Conservation (phyloP, 2,329 filamentous ascomycete genomes). For the Penicillium sp. region DNA sequence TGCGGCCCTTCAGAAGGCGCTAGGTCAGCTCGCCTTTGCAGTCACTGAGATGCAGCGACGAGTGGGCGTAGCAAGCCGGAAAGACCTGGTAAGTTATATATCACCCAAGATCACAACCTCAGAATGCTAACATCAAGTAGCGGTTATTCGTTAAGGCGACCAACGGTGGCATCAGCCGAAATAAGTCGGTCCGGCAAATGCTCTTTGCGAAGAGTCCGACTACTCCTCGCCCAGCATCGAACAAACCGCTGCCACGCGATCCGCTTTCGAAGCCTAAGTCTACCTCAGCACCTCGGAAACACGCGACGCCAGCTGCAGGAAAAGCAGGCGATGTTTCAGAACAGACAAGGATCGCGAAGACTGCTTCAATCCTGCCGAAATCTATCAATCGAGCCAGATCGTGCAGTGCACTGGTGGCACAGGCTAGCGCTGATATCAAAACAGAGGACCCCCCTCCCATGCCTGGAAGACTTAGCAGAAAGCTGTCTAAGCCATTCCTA, state of each 20-base stretch:
- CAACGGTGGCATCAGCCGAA: slow-evolving; percentile 12
- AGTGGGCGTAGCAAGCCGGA: slow-evolving; percentile 80
- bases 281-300: not conserved
- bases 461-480: slow-evolving; percentile 26
- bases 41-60: slow-evolving; percentile 85
- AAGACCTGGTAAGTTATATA: slow-evolving; percentile 65
- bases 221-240: slow-evolving; percentile 12
- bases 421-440: slow-evolving; percentile 10
- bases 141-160: slow-evolving; percentile 24
- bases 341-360: slow-evolving; percentile 20
- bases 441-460: slow-evolving; percentile 15
- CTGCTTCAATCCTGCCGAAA: slow-evolving; percentile 15
- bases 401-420: slow-evolving; percentile 24
- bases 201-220: slow-evolving; percentile 27
- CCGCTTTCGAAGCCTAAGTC: slow-evolving; percentile 23
- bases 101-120: not conserved
- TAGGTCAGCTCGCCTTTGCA: slow-evolving; percentile 75
- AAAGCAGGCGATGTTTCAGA: slow-evolving; percentile 8
- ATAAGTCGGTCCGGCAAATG: slow-evolving; percentile 28
- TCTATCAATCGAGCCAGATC: slow-evolving; percentile 27
- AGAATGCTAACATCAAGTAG: slow-evolving; percentile 13
- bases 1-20: slow-evolving; percentile 68
- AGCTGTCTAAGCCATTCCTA: slow-evolving; percentile 29
- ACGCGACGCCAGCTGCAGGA: slow-evolving; percentile 11
- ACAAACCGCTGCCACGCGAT: slow-evolving; percentile 39